These are phyloP conservation scores for Lyophyllum shimeji DNA, from an alignment of 768 basidiomycete species.

Conservation along the genomic window DNA sequence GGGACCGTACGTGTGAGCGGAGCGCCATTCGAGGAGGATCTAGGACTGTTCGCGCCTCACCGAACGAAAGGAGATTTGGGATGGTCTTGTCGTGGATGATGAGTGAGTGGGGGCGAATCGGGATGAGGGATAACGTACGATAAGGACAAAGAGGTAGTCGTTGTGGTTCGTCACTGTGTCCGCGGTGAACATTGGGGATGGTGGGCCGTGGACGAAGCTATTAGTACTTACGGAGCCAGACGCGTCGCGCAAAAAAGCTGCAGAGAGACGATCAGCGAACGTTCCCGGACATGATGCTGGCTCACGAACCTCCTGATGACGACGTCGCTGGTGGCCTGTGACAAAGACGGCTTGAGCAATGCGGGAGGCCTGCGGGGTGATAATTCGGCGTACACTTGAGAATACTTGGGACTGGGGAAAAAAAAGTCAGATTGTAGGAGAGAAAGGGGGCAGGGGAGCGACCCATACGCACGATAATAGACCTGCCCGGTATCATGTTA, in stretches of 20 bases:
- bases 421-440: not conserved
- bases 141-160: not conserved
- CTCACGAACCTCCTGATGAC: constrained; percentile 1
- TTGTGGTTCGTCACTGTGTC: not conserved
- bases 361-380: not conserved
- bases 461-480: not conserved
- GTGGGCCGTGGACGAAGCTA: not conserved
- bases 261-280: not conserved
- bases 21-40: too few relatives aligned
- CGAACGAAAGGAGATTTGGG: not conserved
- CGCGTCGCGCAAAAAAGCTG: constrained; percentile 1
- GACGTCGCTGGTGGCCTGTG: not conserved
- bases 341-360: not conserved
- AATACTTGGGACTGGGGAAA: not conserved
- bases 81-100: not conserved
- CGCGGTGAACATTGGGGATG: not conserved
- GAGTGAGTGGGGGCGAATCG: not conserved
- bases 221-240: not conserved
- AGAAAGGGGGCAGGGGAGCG: not conserved
- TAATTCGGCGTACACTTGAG: not conserved
- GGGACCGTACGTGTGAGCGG: not conserved
- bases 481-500: not conserved
- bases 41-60: not conserved
- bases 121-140: not conserved
- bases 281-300: too few relatives aligned